phyloP scores from a whole-genome alignment of 1,284 basidiomycete species.

The Papiliotrema flavescens region DNA sequence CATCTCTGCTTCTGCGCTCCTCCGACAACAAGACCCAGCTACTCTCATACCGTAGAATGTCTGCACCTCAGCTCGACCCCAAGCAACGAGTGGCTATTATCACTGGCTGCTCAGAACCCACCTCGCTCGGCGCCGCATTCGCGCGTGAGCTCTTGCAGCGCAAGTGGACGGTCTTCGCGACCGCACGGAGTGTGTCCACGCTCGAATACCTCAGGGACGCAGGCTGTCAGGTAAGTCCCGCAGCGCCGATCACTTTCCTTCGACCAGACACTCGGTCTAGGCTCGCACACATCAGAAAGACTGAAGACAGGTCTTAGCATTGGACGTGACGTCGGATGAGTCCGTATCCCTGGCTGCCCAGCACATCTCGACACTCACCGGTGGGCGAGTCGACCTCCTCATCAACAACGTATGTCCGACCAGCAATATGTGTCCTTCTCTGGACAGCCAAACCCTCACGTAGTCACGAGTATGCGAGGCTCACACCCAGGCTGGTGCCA shows the following conservation, averaged over 20 bases:
- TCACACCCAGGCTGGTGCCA: too few relatives aligned
- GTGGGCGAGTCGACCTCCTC: slow-evolving; percentile 14
- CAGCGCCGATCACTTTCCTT: too few relatives aligned
- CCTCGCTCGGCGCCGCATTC: slow-evolving; percentile 11
- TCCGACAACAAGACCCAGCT: too few relatives aligned
- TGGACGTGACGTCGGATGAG: slow-evolving; percentile 10
- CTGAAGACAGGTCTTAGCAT: slow-evolving; percentile 5
- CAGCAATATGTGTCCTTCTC: too few relatives aligned
- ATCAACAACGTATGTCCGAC: slow-evolving; percentile 17
- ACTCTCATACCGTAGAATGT: too few relatives aligned
- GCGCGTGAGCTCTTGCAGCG: slow-evolving; percentile 6
- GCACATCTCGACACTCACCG: neutral
- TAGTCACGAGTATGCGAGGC: too few relatives aligned
- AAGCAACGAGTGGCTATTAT: slow-evolving; percentile 12
- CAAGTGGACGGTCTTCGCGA: slow-evolving; percentile 16
- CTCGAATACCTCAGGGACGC: slow-evolving; percentile 5
- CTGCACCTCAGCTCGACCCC: too few relatives aligned
- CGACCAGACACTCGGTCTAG: too few relatives aligned
- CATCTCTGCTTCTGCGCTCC: too few relatives aligned
- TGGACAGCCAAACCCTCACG: too few relatives aligned
- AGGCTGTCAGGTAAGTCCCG: slow-evolving; percentile 9
- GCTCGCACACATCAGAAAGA: too few relatives aligned
- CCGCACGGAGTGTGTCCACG: slow-evolving; percentile 10
- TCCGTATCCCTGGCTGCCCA: slow-evolving; percentile 8
- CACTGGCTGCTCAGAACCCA: slow-evolving; percentile 22